Base-by-base conservation (phyloP, 78 protist genomes). In the Mantamonas sphyraenae region DNA sequence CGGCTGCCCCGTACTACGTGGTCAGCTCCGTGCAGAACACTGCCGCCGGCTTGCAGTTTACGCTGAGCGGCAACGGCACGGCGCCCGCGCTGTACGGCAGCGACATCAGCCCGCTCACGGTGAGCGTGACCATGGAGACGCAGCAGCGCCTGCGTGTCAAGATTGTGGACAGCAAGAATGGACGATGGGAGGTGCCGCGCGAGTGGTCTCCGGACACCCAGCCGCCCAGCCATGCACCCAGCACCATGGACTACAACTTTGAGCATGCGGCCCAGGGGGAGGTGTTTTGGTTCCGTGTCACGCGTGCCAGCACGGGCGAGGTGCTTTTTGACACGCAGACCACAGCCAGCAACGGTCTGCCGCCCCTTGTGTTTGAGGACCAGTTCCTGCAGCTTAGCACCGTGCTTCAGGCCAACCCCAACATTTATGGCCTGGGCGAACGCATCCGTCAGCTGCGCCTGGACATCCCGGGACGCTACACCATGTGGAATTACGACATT, bases 361-460 rank as follows among this genome's bases (percentile, higher is more conserved):
- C 28, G 33, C 30, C 4, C n/a, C 38, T 64, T 62, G 55, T 68
- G 39, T 76, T 57, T 28, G 12, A 20, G 12, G 39, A 78, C 55
- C 73, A 53, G 39, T 78, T 62, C 58, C 9, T 78, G 17, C 39
- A 61, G 47, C 0, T 69, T 22, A 2, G 63, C 43, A 64, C 83
- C 19, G 62, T 14, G 16, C 19, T 71, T 20, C 37, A 63, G 30
- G 28, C 0, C 30, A 31, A 59, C 37, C 50, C 67, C 20, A 42
- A 57, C 63, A 45, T 78, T 2, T 69, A 78, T 37, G 83, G 83
- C 12, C 53, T 87, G 3, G 92, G 92, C 26, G 88, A 83, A 61
- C 58, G 80, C 35, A 77, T 74, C 39, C 47, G 50, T 59, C 57
- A 34, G 19, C 14, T 51, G 19, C 55, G 53, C 57, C 34, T 39